phyloP scores from a whole-genome alignment of 495 filamentous ascomycete genomes.

The Podospora conica region DNA sequence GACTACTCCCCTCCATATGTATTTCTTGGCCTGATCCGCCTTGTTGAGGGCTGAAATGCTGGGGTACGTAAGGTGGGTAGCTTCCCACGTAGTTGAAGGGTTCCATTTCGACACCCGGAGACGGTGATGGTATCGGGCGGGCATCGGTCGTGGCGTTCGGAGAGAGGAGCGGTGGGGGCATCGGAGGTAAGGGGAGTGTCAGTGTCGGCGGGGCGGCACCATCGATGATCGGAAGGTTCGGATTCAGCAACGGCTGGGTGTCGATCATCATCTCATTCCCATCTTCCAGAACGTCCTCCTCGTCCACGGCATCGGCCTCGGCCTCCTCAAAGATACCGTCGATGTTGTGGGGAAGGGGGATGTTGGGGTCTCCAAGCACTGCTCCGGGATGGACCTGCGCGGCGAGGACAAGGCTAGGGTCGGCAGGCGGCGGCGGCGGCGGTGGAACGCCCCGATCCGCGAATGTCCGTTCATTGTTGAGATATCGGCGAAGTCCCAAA shows the following conservation, averaged over 20 bases:
- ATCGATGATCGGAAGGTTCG: neutral
- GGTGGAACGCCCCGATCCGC: slow-evolving; percentile 16
- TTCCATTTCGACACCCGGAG: neutral
- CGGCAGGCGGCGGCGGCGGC: slow-evolving; percentile 2
- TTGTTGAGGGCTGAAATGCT: neutral
- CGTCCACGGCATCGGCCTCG: slow-evolving; percentile 34
- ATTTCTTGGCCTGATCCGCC: neutral
- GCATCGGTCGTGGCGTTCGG: neutral
- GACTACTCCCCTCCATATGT: neutral
- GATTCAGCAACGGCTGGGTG: slow-evolving; percentile 19
- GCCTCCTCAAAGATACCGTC: slow-evolving; percentile 30
- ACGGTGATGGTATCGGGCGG: neutral
- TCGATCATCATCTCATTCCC: slow-evolving; percentile 39
- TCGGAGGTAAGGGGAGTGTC: slow-evolving; percentile 2
- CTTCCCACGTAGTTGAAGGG: neutral
- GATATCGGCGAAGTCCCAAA: slow-evolving; percentile 62
- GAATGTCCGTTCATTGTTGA: slow-evolving; percentile 51
- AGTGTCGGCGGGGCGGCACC: neutral
- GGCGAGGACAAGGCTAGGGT: neutral
- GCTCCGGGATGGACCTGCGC: neutral
- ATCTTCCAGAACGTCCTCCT: slow-evolving; percentile 39
- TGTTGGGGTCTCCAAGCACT: neutral
- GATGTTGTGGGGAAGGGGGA: slow-evolving; percentile 15
- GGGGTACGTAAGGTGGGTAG: neutral
- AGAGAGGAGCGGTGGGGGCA: slow-evolving; percentile 7